Percentiles rank a stretch among this genome's conserved stretches.
Evolutionary conservation across 208 protist genomes (phyloP).

Genomic region (Strigomonas galati): DNA sequence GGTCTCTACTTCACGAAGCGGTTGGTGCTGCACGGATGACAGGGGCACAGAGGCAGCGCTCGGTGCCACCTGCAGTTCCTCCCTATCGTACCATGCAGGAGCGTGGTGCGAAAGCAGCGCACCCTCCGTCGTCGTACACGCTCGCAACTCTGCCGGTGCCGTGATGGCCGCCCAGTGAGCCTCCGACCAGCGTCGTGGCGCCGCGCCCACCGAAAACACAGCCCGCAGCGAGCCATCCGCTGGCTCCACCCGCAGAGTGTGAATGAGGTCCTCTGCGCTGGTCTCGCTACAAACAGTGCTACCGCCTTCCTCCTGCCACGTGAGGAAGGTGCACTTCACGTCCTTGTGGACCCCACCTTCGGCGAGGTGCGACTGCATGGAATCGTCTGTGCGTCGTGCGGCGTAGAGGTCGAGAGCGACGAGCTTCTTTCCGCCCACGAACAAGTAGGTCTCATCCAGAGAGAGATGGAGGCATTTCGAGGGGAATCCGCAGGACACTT

Average conservation of each 20-base stretch:
- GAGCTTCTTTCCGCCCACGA: conserved; percentile 50
- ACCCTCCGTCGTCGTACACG: neutral
- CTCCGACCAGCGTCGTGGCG: conserved; percentile 2
- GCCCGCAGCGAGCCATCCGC: neutral
- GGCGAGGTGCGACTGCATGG: too few species aligned
- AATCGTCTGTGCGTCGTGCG: conserved; percentile 16
- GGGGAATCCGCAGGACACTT: conserved; percentile 42
- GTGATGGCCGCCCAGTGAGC: neutral
- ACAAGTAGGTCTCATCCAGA: conserved; percentile 59
- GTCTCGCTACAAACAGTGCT: too few species aligned
- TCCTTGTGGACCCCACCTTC: too few species aligned
- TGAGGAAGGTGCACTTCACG: too few species aligned
- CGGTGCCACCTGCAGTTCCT: too few species aligned
- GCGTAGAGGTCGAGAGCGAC: conserved; percentile 47
- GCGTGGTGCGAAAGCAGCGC: too few species aligned
- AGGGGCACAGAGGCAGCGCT: too few species aligned
- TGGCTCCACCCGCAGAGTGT: neutral
- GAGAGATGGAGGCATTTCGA: conserved; percentile 42
- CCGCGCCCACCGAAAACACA: conserved; percentile 10
- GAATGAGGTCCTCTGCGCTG: neutral
- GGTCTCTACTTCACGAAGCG: too few species aligned
- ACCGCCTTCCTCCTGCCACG: too few species aligned
- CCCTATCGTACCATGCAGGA: too few species aligned
- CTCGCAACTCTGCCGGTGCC: neutral
- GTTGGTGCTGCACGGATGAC: too few species aligned